Evolutionary conservation across 345 rosid genomes (phyloP).

Genomic region (Sisymbrium altissimum): DNA sequence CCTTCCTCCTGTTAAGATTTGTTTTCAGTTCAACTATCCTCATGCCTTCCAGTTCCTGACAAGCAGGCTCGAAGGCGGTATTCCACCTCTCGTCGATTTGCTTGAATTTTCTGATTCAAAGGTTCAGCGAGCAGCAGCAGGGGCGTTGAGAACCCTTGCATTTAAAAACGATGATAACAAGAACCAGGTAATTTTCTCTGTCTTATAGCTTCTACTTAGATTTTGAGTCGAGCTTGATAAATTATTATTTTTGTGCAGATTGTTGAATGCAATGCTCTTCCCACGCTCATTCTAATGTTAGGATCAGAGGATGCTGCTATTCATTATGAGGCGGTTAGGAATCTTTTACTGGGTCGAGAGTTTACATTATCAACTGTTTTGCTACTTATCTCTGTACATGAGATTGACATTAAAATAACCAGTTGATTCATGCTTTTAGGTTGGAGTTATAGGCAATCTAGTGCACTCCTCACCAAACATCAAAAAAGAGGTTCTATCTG

Average conservation of each 20-base stretch:
- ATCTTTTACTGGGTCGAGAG: neutral
- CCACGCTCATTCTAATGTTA: slow-evolving; percentile 90
- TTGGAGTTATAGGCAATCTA: slow-evolving; percentile 92
- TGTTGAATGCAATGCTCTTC: slow-evolving; percentile 90
- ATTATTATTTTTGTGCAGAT: slow-evolving; percentile 48
- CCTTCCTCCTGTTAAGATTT: slow-evolving; percentile 11
- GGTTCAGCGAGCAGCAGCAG: slow-evolving; percentile 99
- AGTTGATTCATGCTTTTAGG: slow-evolving; percentile 40
- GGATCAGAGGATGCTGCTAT: slow-evolving; percentile 97
- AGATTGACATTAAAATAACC: slow-evolving; percentile 9
- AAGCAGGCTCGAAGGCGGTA: slow-evolving; percentile 88
- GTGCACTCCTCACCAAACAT: slow-evolving; percentile 96
- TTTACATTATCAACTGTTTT: neutral
- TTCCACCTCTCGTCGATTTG: slow-evolving; percentile 94
- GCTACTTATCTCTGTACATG: neutral
- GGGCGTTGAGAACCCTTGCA: slow-evolving; percentile 92
- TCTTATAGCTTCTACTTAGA: slow-evolving; percentile 15
- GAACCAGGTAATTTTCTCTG: slow-evolving; percentile 55
- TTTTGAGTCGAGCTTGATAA: slow-evolving; percentile 11
- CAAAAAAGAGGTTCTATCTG: slow-evolving; percentile 90
- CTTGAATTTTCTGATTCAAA: slow-evolving; percentile 82
- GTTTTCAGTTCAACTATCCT: slow-evolving; percentile 12
- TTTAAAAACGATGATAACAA: slow-evolving; percentile 95
- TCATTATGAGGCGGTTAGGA: slow-evolving; percentile 95
- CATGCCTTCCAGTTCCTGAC: slow-evolving; percentile 19